These are phyloP conservation scores for Jamesozyma piceae DNA, from an alignment of 805 yeast genomes.

Conservation along the genomic window DNA sequence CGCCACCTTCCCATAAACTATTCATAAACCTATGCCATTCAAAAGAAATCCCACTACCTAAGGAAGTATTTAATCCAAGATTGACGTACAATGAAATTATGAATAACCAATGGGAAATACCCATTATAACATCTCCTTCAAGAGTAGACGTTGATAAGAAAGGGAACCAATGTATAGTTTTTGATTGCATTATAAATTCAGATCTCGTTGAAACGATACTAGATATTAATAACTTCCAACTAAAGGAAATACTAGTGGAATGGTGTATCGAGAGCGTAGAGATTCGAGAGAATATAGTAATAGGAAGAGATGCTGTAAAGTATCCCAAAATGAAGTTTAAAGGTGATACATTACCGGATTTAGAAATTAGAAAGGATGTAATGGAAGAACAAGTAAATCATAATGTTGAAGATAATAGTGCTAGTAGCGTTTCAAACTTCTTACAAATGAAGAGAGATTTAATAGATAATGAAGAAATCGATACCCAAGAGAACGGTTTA, in stretches of 20 bases:
- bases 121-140: conserved; percentile 58
- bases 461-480: conserved; percentile 26
- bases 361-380: conserved; percentile 34
- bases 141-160: conserved; percentile 55
- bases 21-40: conserved; percentile 74
- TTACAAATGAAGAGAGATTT: conserved; percentile 12
- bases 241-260: conserved; percentile 60
- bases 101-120: conserved; percentile 76
- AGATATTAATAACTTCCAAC: conserved; percentile 48
- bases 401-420: conserved; percentile 24
- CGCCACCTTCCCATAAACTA: conserved; percentile 39
- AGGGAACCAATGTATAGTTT: conserved; percentile 54
- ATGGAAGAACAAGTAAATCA: conserved; percentile 30
- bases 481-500: conserved; percentile 26
- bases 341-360: conserved; percentile 41
- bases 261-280: conserved; percentile 82
- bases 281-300: conserved; percentile 35
- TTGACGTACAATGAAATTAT: conserved; percentile 53
- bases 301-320: conserved; percentile 52
- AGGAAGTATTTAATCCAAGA: conserved; percentile 42
- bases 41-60: conserved; percentile 56
- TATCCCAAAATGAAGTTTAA: conserved; percentile 67
- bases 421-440: conserved; percentile 23
- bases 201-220: conserved; percentile 27
- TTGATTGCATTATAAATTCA: conserved; percentile 70